Conservation (phyloP, 176 grass and related monocot species). For the Microstegium vimineum region DNA sequence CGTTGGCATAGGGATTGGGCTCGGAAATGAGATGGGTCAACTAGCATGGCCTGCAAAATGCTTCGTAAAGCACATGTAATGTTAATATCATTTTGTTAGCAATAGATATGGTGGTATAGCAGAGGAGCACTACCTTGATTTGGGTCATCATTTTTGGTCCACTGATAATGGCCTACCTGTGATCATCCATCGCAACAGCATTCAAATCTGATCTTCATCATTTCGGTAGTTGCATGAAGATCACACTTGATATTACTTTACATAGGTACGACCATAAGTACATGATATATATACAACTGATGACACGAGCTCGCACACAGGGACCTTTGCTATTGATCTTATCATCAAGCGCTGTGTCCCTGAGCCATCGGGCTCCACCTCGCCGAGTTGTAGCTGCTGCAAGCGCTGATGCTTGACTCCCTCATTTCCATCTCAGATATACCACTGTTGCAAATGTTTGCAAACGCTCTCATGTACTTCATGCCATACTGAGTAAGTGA, state of each 20-base stretch:
- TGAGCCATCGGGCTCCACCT: slow-evolving; percentile 51
- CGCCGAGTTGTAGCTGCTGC: slow-evolving; percentile 37
- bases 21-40: background rate
- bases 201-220: slow-evolving; percentile 11
- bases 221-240: slow-evolving; percentile 3
- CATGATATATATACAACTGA: background rate
- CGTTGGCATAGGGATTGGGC: background rate
- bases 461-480: slow-evolving; percentile 78
- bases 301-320: background rate
- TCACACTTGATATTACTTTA: background rate
- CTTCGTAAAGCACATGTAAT: slow-evolving; percentile 17
- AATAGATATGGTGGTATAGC: slow-evolving; percentile 9
- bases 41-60: background rate
- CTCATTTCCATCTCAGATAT: slow-evolving; percentile 47
- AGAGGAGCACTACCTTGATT: background rate
- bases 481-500: slow-evolving; percentile 91
- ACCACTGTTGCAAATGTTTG: slow-evolving; percentile 75
- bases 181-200: background rate
- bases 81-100: slow-evolving; percentile 28
- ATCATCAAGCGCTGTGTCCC: slow-evolving; percentile 63
- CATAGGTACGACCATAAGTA: no score
- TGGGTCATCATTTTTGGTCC: slow-evolving; percentile 26
- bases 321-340: background rate
- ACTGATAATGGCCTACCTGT: background rate
- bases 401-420: slow-evolving; percentile 45